Percentiles rank a stretch among this genome's conserved stretches.
These are phyloP conservation scores for Aspergillus hancockii DNA, from an alignment of 495 filamentous ascomycete species.

Conservation along the genomic window DNA sequence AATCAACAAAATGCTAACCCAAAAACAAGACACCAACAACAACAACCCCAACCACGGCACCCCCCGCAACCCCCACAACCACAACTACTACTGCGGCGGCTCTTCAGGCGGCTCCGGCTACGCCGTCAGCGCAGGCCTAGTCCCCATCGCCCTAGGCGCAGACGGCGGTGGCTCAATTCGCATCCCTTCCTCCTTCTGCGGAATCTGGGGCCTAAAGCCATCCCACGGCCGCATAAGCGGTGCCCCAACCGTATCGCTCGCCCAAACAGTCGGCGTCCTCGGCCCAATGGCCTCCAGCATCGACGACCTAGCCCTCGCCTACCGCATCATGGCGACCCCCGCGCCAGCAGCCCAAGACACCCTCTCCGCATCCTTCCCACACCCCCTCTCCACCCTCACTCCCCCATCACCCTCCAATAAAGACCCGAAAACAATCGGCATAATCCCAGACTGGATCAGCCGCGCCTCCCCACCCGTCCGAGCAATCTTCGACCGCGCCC, in stretches of 20 bases:
- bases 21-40: conserved; percentile 67
- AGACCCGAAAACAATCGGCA: conserved; percentile 58
- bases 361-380: conserved; percentile 48
- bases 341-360: conserved; percentile 56
- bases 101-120: conserved; percentile 86
- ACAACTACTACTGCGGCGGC: conserved; percentile 80
- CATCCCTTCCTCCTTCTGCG: conserved; percentile 80
- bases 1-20: background rate
- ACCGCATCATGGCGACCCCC: conserved; percentile 72
- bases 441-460: conserved; percentile 75
- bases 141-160: conserved; percentile 80
- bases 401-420: conserved; percentile 15
- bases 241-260: conserved; percentile 60
- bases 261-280: conserved; percentile 62
- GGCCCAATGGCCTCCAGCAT: conserved; percentile 80
- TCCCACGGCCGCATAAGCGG: conserved; percentile 73
- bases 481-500: conserved; percentile 55
- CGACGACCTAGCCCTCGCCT: conserved; percentile 80
- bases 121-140: conserved; percentile 69
- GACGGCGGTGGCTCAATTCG: conserved; percentile 88
- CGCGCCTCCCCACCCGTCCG: conserved; percentile 64
- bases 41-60: conserved; percentile 82
- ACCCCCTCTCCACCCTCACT: conserved; percentile 41
- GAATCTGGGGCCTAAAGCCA: conserved; percentile 85
- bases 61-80: conserved; percentile 80